Base-by-base conservation (phyloP, 495 filamentous ascomycete genomes). In the Penicillium goetzii region DNA sequence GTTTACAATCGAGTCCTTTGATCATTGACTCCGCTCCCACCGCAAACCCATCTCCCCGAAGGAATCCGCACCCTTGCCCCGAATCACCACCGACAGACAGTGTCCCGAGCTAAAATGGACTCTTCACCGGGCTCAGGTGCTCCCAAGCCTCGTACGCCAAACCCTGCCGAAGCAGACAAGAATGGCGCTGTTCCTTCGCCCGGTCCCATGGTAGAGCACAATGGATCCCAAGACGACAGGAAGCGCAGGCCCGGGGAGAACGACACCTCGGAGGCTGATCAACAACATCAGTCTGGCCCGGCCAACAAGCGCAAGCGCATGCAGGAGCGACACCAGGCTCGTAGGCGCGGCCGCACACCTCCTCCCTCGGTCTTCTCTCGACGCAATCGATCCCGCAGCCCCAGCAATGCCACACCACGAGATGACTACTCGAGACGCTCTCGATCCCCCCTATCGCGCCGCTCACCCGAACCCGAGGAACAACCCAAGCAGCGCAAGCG, bases 401-500 rank as follows among this genome's bases (percentile, higher is more conserved):
- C 73, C 33, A 71, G 65, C 26, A 70, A 73, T 38, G 30, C 61
- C 17, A 40, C 61, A 5, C 53, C 69, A n/a, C 70, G 72, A 21
- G 68, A 74, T 38, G 67, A 67, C 19, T 55, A 55, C 19, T 65
- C 65, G 14, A 70, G 70, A 40, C 69, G 78, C 49, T 81, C 78
- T 41, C 72, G 68, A 7, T 81, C 79, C 17, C 76, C 79, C 9
- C 60, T 78, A 3, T 75, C 66, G 34, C 72, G 65, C 40, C 75
- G 78, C 43, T 80, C 78, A 3, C 77, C 76, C 11, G 74, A 76
- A 10, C 78, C 78, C 10, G 78, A 82, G 52, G 71, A 74, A 45
- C 71, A 74, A 50, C 58, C 88, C 9, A 87, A 90, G 21, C 90
- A 90, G 69, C 89, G 89, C 40, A 97, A 97, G 77, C 87, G 92